Conservation (phyloP, 805 yeast species). For the Pichia phayaonensis region DNA sequence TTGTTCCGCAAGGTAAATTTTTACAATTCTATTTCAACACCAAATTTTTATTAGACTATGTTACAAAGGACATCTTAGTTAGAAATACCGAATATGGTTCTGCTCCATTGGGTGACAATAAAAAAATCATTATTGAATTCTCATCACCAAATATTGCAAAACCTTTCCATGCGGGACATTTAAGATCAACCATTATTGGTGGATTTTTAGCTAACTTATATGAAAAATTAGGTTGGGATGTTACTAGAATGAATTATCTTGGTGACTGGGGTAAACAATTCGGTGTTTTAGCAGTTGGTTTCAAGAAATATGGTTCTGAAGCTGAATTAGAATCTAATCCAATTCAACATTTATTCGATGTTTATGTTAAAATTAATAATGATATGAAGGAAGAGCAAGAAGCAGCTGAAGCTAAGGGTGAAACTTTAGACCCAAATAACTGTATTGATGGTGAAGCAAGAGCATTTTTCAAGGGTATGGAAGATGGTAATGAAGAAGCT, state of each 20-base stretch:
- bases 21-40: constrained; percentile 81
- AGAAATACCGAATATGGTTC: constrained; percentile 63
- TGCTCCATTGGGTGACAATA: constrained; percentile 63
- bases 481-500: constrained; percentile 83
- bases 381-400: constrained; percentile 64
- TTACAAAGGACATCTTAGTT: constrained; percentile 59
- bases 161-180: constrained; percentile 99
- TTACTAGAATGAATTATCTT: constrained; percentile 81
- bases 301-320: constrained; percentile 75
- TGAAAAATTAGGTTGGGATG: constrained; percentile 90
- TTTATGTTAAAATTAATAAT: constrained; percentile 79
- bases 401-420: constrained; percentile 43
- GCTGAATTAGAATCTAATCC: constrained; percentile 69
- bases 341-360: constrained; percentile 89
- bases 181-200: constrained; percentile 96
- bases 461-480: constrained; percentile 83
- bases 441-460: constrained; percentile 79
- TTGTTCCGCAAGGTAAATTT: constrained; percentile 82
- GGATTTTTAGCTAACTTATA: constrained; percentile 88
- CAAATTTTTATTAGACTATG: constrained; percentile 55
- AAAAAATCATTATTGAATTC: constrained; percentile 76
- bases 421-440: constrained; percentile 35
- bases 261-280: constrained; percentile 99
- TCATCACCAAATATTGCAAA: constrained; percentile 98
- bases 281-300: constrained; percentile 92